Evolutionary conservation across 148 eudicot genomes (phyloP).

Genomic region (Salicornia ramosissima): DNA sequence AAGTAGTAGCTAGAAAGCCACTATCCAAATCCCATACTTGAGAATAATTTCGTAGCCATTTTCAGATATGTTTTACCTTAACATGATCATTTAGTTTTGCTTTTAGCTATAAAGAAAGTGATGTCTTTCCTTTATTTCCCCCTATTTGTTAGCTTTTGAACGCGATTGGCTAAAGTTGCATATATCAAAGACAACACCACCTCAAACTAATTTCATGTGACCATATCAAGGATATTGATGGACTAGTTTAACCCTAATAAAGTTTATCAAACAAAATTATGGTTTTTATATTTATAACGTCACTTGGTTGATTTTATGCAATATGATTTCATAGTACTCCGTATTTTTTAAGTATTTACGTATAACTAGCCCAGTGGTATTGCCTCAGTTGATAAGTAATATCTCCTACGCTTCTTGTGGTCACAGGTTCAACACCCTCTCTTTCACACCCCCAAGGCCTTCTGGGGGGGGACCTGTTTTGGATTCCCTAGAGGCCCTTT

Average conservation of each 20-base stretch:
- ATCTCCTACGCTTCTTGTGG: too few species aligned
- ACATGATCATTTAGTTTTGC: slow-evolving; percentile 15
- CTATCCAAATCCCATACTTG: slow-evolving; percentile 18
- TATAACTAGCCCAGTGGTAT: too few species aligned
- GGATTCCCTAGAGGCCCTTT: too few species aligned
- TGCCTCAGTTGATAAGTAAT: too few species aligned
- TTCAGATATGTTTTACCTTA: slow-evolving; percentile 15
- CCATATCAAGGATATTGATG: background rate
- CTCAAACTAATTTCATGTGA: slow-evolving; percentile 12
- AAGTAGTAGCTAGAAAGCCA: slow-evolving; percentile 6
- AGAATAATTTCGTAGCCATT: slow-evolving; percentile 22
- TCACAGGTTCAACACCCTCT: too few species aligned
- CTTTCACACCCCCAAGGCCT: too few species aligned
- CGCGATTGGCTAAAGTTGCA: background rate
- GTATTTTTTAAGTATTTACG: too few species aligned
- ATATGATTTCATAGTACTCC: too few species aligned
- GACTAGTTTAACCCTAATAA: background rate
- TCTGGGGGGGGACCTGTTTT: too few species aligned
- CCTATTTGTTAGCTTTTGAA: slow-evolving; percentile 11
- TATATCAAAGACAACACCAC: background rate
- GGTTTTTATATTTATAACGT: too few species aligned
- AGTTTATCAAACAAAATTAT: background rate
- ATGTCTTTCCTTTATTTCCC: slow-evolving; percentile 13
- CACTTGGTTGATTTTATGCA: too few species aligned
- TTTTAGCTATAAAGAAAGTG: slow-evolving; percentile 17